A percentile compares a stretch with the other conserved stretches of the same genome.
Evolutionary conservation across 345 rosid genomes (phyloP).

Genomic region (Raphanus raphanistrum): DNA sequence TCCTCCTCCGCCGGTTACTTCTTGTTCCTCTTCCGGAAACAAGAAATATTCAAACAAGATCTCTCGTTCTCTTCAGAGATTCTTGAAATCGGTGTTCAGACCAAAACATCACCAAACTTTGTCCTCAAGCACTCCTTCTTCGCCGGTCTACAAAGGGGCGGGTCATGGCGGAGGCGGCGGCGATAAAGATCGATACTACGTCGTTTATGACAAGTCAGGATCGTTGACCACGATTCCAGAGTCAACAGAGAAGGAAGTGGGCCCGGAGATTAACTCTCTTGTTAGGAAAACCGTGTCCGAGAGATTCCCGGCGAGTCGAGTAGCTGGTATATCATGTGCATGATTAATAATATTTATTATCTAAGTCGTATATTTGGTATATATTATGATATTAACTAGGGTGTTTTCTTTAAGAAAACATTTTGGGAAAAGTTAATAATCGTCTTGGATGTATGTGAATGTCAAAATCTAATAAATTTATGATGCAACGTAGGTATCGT

Average conservation of each 20-base stretch:
- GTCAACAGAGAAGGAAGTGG: slow-evolving; percentile 47
- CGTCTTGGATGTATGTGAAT: slow-evolving; percentile 13
- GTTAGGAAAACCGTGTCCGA: slow-evolving; percentile 64
- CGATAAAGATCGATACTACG: slow-evolving; percentile 42
- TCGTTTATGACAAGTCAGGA: slow-evolving; percentile 65
- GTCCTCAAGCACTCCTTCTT: slow-evolving; percentile 26
- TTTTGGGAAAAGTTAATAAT: slow-evolving; percentile 8
- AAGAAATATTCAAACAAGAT: slow-evolving; percentile 50
- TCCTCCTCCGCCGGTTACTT: slow-evolving; percentile 24
- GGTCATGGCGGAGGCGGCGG: slow-evolving; percentile 15
- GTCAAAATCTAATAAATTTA: slow-evolving; percentile 15
- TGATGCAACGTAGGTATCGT: slow-evolving; percentile 8
- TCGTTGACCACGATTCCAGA: slow-evolving; percentile 86
- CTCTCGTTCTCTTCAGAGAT: slow-evolving; percentile 62
- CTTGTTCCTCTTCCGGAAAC: slow-evolving; percentile 32
- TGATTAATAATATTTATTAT: slow-evolving; percentile 15
- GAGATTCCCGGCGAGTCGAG: slow-evolving; percentile 56
- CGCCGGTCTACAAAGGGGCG: slow-evolving; percentile 27
- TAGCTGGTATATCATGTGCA: slow-evolving; percentile 61
- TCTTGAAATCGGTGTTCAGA: slow-evolving; percentile 65
- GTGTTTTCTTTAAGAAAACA: background rate
- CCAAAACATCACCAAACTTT: slow-evolving; percentile 36
- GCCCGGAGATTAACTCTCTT: slow-evolving; percentile 58
- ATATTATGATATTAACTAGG: background rate
- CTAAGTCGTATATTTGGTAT: slow-evolving; percentile 10